These are phyloP conservation scores for Melastoma malabathricum DNA, from an alignment of 345 rosid species.

Conservation along the genomic window DNA sequence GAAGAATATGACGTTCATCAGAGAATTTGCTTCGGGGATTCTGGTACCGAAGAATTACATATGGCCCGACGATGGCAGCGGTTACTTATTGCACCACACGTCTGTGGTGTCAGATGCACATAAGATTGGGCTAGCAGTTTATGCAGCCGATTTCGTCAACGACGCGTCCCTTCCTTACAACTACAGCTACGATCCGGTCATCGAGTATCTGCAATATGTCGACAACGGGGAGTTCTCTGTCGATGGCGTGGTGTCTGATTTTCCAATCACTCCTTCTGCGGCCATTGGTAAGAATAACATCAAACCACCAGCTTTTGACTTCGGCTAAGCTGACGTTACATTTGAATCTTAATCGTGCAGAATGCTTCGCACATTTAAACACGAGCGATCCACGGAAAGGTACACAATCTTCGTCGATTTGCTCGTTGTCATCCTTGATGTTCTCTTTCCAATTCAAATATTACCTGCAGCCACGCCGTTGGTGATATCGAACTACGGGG, in stretches of 20 bases:
- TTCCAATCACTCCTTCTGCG: slow-evolving; percentile 65
- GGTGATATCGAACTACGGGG: slow-evolving; percentile 67
- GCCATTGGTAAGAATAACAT: slow-evolving; percentile 34
- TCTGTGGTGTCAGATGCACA: slow-evolving; percentile 73
- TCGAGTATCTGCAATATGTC: slow-evolving; percentile 50
- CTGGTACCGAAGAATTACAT: slow-evolving; percentile 75
- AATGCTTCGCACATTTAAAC: too few relatives aligned
- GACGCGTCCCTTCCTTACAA: slow-evolving; percentile 59
- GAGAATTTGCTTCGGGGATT: slow-evolving; percentile 87
- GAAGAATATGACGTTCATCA: slow-evolving; percentile 52
- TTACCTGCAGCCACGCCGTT: slow-evolving; percentile 25
- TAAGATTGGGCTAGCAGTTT: slow-evolving; percentile 68
- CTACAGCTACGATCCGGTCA: slow-evolving; percentile 70
- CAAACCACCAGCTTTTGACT: not conserved
- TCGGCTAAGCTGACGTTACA: not conserved
- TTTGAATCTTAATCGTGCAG: too few relatives aligned
- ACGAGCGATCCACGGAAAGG: too few relatives aligned
- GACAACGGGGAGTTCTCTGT: slow-evolving; percentile 77
- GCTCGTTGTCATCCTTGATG: not conserved
- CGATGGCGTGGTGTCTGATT: slow-evolving; percentile 82
- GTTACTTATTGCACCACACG: slow-evolving; percentile 41
- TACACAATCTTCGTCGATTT: not conserved
- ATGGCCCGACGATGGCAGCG: slow-evolving; percentile 36
- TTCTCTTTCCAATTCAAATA: not conserved
- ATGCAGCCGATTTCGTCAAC: slow-evolving; percentile 66